Conservation (phyloP, 2,329 filamentous ascomycete genomes). For the Rugonectria rugulosa region DNA sequence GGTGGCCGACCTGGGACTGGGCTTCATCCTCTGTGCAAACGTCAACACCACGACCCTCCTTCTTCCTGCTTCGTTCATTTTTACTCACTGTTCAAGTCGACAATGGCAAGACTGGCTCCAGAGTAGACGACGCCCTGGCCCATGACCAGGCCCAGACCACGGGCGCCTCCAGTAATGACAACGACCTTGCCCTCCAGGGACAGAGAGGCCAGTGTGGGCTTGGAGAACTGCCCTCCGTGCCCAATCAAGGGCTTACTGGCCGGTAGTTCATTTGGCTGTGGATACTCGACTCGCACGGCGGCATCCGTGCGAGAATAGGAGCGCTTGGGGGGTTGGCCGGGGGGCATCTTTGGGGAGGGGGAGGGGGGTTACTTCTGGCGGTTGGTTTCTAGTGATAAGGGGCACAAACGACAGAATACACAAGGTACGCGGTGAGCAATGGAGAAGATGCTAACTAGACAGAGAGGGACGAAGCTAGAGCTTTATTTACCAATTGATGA, state of each 20-base stretch:
- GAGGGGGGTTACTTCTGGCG: no score
- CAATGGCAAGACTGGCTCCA: constrained; percentile 88
- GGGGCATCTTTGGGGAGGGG: no score
- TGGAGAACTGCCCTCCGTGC: constrained; percentile 80
- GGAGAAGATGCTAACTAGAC: no score
- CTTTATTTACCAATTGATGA: no score
- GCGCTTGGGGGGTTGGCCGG: no score
- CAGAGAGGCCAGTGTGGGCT: constrained; percentile 85
- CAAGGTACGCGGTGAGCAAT: no score
- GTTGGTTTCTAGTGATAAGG: no score
- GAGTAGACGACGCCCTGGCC: constrained; percentile 89
- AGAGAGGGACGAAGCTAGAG: no score
- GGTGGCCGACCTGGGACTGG: constrained; percentile 74
- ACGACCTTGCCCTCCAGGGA: constrained; percentile 85
- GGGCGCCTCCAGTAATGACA: constrained; percentile 88
- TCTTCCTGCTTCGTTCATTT: not conserved
- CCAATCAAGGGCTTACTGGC: constrained; percentile 75
- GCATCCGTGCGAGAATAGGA: constrained; percentile 82
- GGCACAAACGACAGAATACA: no score
- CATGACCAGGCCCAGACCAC: constrained; percentile 91
- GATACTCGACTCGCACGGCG: constrained; percentile 79
- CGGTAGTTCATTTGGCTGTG: constrained; percentile 76
- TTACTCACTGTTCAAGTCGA: constrained; percentile 86
- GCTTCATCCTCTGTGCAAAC: constrained; percentile 76
- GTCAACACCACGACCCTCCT: constrained; percentile 19